These are phyloP conservation scores for Hemerocallis citrina DNA, from an alignment of 106 monocot genomes.

Conservation along the genomic window DNA sequence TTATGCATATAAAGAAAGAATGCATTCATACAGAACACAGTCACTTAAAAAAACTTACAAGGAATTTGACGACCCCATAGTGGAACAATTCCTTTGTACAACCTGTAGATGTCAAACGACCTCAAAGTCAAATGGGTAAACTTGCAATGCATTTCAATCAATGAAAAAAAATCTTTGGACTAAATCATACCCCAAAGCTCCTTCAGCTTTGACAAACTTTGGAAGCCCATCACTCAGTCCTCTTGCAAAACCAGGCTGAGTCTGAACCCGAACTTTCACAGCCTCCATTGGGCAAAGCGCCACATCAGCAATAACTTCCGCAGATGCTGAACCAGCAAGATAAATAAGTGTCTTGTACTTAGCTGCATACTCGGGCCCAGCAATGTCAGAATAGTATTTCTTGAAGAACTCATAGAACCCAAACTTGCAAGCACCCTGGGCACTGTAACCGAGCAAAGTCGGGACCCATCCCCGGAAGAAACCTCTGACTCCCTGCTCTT, in stretches of 20 bases:
- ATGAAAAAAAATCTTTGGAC: not conserved
- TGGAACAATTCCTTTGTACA: slow-evolving; percentile 40
- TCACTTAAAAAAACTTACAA: no score
- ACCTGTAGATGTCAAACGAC: slow-evolving; percentile 7
- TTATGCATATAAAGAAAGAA: no score
- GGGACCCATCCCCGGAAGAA: slow-evolving; percentile 81
- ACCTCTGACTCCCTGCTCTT: slow-evolving; percentile 61
- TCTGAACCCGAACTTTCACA: slow-evolving; percentile 71
- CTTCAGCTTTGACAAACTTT: slow-evolving; percentile 63
- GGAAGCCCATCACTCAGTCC: slow-evolving; percentile 64
- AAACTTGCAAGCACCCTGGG: slow-evolving; percentile 72
- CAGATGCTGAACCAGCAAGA: slow-evolving; percentile 69
- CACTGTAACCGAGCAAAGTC: slow-evolving; percentile 63
- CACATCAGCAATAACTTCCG: slow-evolving; percentile 68
- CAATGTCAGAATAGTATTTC: slow-evolving; percentile 69
- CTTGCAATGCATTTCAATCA: not conserved
- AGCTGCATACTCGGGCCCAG: slow-evolving; percentile 54
- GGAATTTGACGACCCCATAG: slow-evolving; percentile 45
- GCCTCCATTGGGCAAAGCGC: slow-evolving; percentile 80
- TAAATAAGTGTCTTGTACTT: slow-evolving; percentile 75
- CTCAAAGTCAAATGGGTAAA: not conserved
- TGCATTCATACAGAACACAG: no score
- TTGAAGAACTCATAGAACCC: slow-evolving; percentile 84
- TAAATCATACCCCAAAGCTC: slow-evolving; percentile 32
- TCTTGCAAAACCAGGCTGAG: slow-evolving; percentile 64